These are phyloP conservation scores for Beauveria medogensis DNA, from an alignment of 2,329 filamentous ascomycete species.

Conservation along the genomic window DNA sequence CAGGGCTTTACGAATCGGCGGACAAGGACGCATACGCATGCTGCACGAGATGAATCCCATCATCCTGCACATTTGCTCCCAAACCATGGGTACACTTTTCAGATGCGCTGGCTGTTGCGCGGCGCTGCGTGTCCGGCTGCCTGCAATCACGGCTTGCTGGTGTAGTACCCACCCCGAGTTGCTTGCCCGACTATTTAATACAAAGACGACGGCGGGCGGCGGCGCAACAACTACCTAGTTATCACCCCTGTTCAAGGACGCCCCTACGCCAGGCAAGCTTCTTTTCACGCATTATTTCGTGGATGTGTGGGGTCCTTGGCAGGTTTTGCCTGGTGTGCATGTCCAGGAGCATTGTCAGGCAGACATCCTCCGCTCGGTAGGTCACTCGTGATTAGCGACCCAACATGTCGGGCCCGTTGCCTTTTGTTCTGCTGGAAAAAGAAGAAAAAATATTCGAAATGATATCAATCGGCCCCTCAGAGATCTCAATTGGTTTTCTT, in stretches of 20 bases:
- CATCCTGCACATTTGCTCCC: neutral
- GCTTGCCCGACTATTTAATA: neutral
- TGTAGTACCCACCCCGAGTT: neutral
- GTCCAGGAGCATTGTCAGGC: constrained; percentile 6
- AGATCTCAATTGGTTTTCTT: neutral
- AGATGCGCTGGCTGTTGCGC: neutral
- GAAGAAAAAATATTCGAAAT: neutral
- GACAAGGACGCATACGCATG: neutral
- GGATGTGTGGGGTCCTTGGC: neutral
- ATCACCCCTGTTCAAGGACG: neutral
- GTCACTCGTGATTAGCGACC: constrained; percentile 10
- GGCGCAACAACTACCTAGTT: neutral
- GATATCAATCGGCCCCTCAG: neutral
- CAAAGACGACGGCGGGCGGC: neutral
- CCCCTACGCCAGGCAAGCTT: neutral
- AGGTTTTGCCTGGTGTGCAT: neutral
- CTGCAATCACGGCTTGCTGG: neutral
- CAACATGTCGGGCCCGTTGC: neutral
- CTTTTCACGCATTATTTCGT: neutral
- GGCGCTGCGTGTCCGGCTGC: neutral
- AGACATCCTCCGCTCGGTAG: constrained; percentile 1
- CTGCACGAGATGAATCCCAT: neutral
- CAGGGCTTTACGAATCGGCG: neutral
- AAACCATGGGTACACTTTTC: neutral
- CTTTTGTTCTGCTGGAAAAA: neutral